phyloP scores from a whole-genome alignment of 1,284 basidiomycete genomes.

The Pseudozyma hubeiensis region DNA sequence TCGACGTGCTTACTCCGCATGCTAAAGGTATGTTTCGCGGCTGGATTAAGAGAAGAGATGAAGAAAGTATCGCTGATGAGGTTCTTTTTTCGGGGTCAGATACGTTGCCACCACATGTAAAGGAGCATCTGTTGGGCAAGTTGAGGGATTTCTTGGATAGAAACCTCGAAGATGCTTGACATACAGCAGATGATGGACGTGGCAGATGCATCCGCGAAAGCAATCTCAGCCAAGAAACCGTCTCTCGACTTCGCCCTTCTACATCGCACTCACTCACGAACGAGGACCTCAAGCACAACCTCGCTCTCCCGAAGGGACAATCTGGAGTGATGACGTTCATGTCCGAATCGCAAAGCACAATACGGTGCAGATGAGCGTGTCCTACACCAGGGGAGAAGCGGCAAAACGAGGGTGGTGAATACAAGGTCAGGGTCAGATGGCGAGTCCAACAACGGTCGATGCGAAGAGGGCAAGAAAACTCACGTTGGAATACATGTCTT shows the following conservation, averaged over 20 bases:
- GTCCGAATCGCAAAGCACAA: slow-evolving; percentile 52
- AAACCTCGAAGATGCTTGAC: slow-evolving; percentile 49
- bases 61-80: background rate
- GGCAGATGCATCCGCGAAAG: background rate
- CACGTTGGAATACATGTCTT: slow-evolving; percentile 56
- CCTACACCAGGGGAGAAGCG: slow-evolving; percentile 15
- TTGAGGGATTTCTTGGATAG: slow-evolving; percentile 51
- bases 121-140: slow-evolving; percentile 40
- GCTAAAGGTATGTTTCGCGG: slow-evolving; percentile 52
- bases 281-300: no score
- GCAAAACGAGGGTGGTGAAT: no score
- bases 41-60: background rate
- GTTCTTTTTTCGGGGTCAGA: slow-evolving; percentile 11
- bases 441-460: no score
- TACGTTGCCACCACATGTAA: slow-evolving; percentile 48
- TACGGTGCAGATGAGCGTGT: slow-evolving; percentile 53
- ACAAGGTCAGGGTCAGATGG: no score
- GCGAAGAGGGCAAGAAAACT: slow-evolving; percentile 4
- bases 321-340: slow-evolving; percentile 16
- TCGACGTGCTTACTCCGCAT: slow-evolving; percentile 38
- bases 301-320: no score
- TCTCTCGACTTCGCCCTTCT: no score
- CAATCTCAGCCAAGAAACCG: no score
- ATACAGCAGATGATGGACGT: background rate
- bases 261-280: background rate